These are phyloP conservation scores for Acer saccharum DNA, from an alignment of 345 rosid genomes.

Conservation along the genomic window DNA sequence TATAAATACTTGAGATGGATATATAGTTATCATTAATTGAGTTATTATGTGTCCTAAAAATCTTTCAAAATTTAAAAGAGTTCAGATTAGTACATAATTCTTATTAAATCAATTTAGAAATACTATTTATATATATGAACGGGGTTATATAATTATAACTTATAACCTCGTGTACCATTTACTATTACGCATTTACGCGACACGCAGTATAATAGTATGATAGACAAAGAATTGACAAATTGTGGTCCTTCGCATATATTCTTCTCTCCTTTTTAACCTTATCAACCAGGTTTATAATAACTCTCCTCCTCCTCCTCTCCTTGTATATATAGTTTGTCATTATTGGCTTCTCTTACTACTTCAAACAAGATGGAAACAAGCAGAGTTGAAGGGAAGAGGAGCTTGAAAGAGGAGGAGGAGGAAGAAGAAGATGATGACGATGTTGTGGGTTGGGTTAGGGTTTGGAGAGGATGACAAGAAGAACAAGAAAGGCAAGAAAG, in stretches of 20 bases:
- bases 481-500: slow-evolving; percentile 48
- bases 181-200: slow-evolving; percentile 7
- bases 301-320: neutral
- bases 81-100: too few relatives aligned
- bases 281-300: slow-evolving; percentile 16
- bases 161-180: neutral
- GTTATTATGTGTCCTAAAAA: too few relatives aligned
- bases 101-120: too few relatives aligned
- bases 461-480: slow-evolving; percentile 47
- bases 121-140: too few relatives aligned
- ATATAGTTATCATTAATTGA: too few relatives aligned
- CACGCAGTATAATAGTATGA: neutral
- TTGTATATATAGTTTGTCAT: neutral
- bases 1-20: too few relatives aligned
- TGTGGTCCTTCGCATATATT: slow-evolving; percentile 43
- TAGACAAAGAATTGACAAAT: slow-evolving; percentile 29
- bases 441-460: slow-evolving; percentile 30
- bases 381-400: slow-evolving; percentile 67
- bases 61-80: neutral
- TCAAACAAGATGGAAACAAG: slow-evolving; percentile 43
- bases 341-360: neutral
- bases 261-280: slow-evolving; percentile 17
- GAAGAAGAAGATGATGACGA: slow-evolving; percentile 47
- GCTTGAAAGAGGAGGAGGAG: slow-evolving; percentile 56
- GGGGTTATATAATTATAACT: too few relatives aligned